Base-by-base conservation (phyloP, 768 basidiomycete species). In the Boletus rubescentipes region DNA sequence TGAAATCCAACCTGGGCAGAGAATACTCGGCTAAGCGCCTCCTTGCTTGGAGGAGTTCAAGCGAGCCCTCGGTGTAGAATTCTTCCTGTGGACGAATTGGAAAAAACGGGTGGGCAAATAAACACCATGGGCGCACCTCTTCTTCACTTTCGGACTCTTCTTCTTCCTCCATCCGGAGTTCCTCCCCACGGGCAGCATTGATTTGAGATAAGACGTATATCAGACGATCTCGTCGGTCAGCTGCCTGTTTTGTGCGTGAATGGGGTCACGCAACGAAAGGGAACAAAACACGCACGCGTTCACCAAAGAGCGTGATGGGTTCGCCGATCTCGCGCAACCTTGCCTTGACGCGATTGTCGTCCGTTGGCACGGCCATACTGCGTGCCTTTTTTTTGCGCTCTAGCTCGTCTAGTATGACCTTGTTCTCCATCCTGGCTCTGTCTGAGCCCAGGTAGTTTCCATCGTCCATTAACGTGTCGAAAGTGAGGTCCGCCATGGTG, bases 371-470 rank as follows among this genome's bases (percentile, higher is more conserved):
- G 8, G 95, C 97, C 74, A 98, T 83, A 55, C 79, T 87, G 59
- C 97, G 81, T 12, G 95, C 89, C 64, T 93, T 89, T 79, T 97
- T 97, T 80, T 96, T 97, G 60, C 95, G 83, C 68, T 99, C 97
- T n/a, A 99, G 84, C 72, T 97, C 94, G 67, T 93, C 91, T 43
- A 98, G 79, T 49, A 98, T 84, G 59, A 88, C 87, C 65, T 89
- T 86, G 75, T 93, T 92, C 70, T 91, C 90, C 47, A 85, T 68
- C 61, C 83, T 79, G 52, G 89, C 90, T 38, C 89, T 75, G 59
- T 92, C 89, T 11, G 87, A 80, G 54, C 86, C 85, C 20, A 83
- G 66, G 63, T 87, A 89, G 67, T 83, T 84, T 9, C 85, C 87
- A 79, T 91, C 90, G 72, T 91, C 89, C 59, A 82, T 76, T 39